Conservation (phyloP, 2,329 filamentous ascomycete genomes). For the Sporothrix curviconia region DNA sequence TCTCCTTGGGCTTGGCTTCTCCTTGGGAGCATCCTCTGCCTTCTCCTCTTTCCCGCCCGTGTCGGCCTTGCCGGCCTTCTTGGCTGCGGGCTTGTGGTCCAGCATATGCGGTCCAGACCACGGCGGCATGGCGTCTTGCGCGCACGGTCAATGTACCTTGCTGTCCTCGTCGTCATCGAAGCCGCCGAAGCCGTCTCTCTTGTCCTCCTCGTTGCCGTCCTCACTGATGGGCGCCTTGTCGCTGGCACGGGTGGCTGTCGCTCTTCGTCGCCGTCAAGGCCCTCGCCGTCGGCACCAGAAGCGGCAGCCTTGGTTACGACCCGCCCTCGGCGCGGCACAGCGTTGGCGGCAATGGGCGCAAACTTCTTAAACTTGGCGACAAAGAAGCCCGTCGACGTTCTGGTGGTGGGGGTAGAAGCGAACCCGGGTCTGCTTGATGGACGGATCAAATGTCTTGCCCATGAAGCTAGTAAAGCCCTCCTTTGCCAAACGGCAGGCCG, state of each 20-base stretch:
- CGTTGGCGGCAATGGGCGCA: constrained; percentile 63
- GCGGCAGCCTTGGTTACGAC: constrained; percentile 15
- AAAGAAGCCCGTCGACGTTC: constrained; percentile 82
- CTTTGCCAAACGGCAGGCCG: constrained; percentile 79
- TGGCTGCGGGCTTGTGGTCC: constrained; percentile 26
- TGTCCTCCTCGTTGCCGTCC: constrained; percentile 35
- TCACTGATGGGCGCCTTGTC: constrained; percentile 64
- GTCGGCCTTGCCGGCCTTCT: constrained; percentile 19
- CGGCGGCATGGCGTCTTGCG: constrained; percentile 66
- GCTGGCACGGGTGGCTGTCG: constrained; percentile 37
- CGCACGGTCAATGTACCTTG: constrained; percentile 65
- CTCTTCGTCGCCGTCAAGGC: constrained; percentile 29
- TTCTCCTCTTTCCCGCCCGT: constrained; percentile 18
- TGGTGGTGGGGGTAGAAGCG: constrained; percentile 84
- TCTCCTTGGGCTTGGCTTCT: constrained; percentile 9
- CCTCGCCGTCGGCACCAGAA: constrained; percentile 15
- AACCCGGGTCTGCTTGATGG: constrained; percentile 73
- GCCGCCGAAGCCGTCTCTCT: constrained; percentile 55
- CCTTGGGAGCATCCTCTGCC: too few relatives aligned
- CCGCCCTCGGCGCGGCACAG: constrained; percentile 31
- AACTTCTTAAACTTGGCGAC: constrained; percentile 96
- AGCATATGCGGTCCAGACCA: constrained; percentile 62
- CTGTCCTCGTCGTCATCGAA: constrained; percentile 70
- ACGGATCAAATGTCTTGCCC: constrained; percentile 85
- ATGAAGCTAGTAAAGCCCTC: constrained; percentile 87